Base-by-base conservation (phyloP, 1,139 yeast genomes). In the Hyphopichia fennica region DNA sequence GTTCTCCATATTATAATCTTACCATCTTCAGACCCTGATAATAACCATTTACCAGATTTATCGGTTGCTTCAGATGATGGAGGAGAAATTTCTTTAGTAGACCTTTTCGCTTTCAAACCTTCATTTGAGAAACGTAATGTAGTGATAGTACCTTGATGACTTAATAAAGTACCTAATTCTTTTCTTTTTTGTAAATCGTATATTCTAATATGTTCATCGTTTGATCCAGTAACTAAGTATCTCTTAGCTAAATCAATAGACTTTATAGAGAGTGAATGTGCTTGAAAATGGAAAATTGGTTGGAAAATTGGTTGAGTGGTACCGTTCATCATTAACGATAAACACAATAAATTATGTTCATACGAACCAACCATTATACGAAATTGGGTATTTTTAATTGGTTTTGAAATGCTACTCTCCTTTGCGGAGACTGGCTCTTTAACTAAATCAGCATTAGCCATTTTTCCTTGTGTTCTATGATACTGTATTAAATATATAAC, bases 221-320 rank as follows among this genome's bases (percentile, higher is more conserved):
- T 91, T 4, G 96, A 85, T 5, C 99, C 99, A 3, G 96, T 87
- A 3, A 89, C 97, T 41, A 93, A 71, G 59, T 89, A 91, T 54
- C 97, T 74, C 53, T 82, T 86, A 22, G 95, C 89, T 25, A 84
- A 72, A 48, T 93, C 97, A 50, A 93, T 74, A 39, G 95, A 78
- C 61, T 91, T 84, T 45, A 93, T 88, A 27, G 96, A 87, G 43
- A 89, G 77, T 0, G 96, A 75, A 64, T 93, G 99, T 2, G 99
- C 96, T 53, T 93, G 89, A 64, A 93, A 93, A 62, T 93, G 98
- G 73, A 93, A 93, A 36, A 95, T 82, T 1, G 98, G 96, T 38
- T 89, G 91, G 68, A 95, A 93, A 4, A 87, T 75, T 2, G 91
- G 85, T 15, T 60, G 63, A 35, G 45, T 53, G 38, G 44, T 47